These are phyloP conservation scores for Heritiera littoralis DNA, from an alignment of 345 rosid species.

Conservation along the genomic window DNA sequence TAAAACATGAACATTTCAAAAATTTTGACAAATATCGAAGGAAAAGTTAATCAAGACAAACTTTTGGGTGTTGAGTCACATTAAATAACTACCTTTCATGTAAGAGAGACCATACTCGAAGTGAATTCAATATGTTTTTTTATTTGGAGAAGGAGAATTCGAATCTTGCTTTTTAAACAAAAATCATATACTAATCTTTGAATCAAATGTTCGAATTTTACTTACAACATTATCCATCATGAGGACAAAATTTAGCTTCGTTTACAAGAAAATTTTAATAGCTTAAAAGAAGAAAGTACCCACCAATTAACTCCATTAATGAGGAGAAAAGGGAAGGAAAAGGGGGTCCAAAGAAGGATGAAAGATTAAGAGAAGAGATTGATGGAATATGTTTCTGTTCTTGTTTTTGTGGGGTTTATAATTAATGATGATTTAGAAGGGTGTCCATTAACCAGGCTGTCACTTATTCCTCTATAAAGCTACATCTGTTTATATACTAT, in stretches of 20 bases:
- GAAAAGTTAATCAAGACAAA: neutral
- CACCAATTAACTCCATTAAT: neutral
- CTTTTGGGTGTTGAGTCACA: no score
- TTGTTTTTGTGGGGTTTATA: neutral
- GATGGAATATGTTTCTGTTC: constrained; percentile 8
- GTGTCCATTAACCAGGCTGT: constrained; percentile 20
- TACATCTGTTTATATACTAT: no score
- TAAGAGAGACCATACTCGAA: no score
- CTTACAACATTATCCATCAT: neutral
- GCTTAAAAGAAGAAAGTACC: neutral
- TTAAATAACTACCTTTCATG: no score
- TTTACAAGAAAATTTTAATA: no score
- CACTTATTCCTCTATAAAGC: neutral
- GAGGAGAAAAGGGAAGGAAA: neutral
- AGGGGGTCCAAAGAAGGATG: neutral
- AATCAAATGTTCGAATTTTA: no score
- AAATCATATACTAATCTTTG: no score
- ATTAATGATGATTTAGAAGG: constrained; percentile 17
- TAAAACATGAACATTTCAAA: neutral
- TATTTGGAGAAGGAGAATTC: no score
- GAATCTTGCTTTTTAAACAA: no score
- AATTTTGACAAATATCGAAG: neutral
- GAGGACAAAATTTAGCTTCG: neutral
- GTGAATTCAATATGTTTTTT: no score
- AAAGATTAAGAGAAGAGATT: constrained; percentile 11